Base-by-base conservation (phyloP, 1,284 basidiomycete species). In the Limonomyces culmigenus region DNA sequence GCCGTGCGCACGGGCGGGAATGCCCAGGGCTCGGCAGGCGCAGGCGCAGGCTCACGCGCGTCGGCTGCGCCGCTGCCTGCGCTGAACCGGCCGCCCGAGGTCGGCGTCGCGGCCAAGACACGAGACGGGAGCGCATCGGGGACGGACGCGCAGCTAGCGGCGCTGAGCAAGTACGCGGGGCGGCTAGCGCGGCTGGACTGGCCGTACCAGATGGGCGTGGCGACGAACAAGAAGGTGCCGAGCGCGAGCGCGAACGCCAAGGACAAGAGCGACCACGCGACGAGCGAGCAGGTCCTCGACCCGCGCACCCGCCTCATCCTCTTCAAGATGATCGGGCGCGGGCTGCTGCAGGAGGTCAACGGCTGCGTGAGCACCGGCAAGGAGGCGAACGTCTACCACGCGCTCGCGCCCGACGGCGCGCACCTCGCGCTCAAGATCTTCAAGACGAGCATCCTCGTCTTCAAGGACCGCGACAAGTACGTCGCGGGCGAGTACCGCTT, bases 391-490 rank as follows among this genome's bases (percentile, higher is more conserved):
- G 89, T 95, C 5, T 95, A 95, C 50, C 87, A 91, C 51, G 86
- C 87, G 0, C 52, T 78, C 30, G 73, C 78, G 0, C 70, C 76
- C 0, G 65, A 69, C 8, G 56, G 58, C 13, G 55, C 56, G 13
- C 84, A 80, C 52, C 59, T 92, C 21, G 91, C 93, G 0, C 67
- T 98, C 43, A 99, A 98, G 58, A 93, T 99, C 45, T 99, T 93
- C 65, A 95, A 98, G 54, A 99, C 95, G 0, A 93, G 88, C 19
- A 98, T 99, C 44, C 73, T 99, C 5, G 70, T 92, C 6, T 99
- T 99, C 67, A 95, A 96, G 54, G 87, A 97, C 48, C 76, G 95
- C 10, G 89, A 95, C 51, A 81, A 85, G 39, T 97, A 97, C 54
- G 91, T 97, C 21, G 73, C 76, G 0, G 79, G 80, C 34, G 95